Evolutionary conservation across 192 early-diverging fungal genomes (phyloP).

Genomic region (Kickxella alabastrina): DNA sequence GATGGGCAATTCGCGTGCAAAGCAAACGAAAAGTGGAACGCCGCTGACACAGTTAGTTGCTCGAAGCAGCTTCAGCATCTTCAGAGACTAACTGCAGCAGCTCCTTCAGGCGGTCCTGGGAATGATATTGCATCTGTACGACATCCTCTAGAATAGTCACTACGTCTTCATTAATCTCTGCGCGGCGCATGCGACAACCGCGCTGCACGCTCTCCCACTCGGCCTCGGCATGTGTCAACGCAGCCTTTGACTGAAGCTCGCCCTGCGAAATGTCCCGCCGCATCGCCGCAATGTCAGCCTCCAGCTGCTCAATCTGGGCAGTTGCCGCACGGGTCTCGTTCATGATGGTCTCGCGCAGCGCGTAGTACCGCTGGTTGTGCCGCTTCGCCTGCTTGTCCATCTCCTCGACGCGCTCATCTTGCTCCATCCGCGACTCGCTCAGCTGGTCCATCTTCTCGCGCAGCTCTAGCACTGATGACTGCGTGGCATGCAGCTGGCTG

Average conservation of each 20-base stretch:
- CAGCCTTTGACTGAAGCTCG: conserved; percentile 46
- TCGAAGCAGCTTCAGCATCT: no score
- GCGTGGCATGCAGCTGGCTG: conserved; percentile 43
- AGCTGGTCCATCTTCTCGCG: conserved; percentile 46
- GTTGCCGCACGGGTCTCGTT: conserved; percentile 36
- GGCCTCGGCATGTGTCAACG: conserved; percentile 39
- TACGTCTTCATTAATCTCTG: conserved; percentile 44
- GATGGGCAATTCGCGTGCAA: neutral
- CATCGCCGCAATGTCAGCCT: conserved; percentile 48
- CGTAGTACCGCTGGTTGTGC: conserved; percentile 45
- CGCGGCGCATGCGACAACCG: conserved; percentile 40
- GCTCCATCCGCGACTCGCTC: conserved; percentile 44
- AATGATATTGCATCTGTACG: conserved; percentile 37
- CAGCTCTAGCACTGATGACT: conserved; percentile 34
- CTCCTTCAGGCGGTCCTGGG: conserved; percentile 31
- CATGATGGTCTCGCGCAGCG: conserved; percentile 38
- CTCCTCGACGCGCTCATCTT: conserved; percentile 41
- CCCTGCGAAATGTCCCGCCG: conserved; percentile 40
- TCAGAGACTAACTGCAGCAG: conserved; percentile 33
- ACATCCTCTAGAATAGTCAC: conserved; percentile 40
- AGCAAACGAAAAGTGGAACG: no score
- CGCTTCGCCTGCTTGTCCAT: conserved; percentile 45
- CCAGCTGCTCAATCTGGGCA: conserved; percentile 47
- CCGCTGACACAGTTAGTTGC: no score
- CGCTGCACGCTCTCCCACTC: conserved; percentile 52